phyloP scores from a whole-genome alignment of 768 basidiomycete genomes.

The Macrolepiota dolichaula region DNA sequence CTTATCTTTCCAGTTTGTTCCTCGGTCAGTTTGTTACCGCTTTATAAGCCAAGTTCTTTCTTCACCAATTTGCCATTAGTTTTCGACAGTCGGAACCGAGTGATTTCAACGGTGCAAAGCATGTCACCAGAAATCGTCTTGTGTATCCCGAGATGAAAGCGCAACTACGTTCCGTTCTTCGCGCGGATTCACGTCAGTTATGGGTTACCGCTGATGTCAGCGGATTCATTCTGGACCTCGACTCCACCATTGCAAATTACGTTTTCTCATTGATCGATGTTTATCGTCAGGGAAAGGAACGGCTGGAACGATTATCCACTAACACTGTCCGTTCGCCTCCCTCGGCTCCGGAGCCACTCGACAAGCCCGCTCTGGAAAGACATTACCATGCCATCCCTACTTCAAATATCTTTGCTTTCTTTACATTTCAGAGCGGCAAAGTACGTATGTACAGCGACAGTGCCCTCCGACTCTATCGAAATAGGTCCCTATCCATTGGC shows the following conservation, averaged over 20 bases:
- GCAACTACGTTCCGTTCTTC: slow-evolving; percentile 56
- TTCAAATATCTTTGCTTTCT: slow-evolving; percentile 59
- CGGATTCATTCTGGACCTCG: slow-evolving; percentile 83
- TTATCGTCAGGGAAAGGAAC: slow-evolving; percentile 76
- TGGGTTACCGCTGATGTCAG: slow-evolving; percentile 69
- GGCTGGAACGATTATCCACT: slow-evolving; percentile 65
- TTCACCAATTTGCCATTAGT: slow-evolving; percentile 34
- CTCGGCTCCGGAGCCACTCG: slow-evolving; percentile 17
- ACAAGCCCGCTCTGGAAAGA: slow-evolving; percentile 21
- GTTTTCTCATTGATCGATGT: slow-evolving; percentile 83
- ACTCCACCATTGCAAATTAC: slow-evolving; percentile 74
- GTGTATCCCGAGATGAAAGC: slow-evolving; percentile 82
- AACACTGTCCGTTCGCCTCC: slow-evolving; percentile 45
- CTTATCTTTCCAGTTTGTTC: slow-evolving; percentile 84
- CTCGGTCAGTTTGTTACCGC: slow-evolving; percentile 47
- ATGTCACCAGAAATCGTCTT: slow-evolving; percentile 68
- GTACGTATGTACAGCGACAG: slow-evolving; percentile 66
- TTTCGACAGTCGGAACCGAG: slow-evolving; percentile 72
- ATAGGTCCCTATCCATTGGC: slow-evolving; percentile 29
- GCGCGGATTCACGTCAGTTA: slow-evolving; percentile 46
- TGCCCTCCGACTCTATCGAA: slow-evolving; percentile 36
- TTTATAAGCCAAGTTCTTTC: slow-evolving; percentile 1
- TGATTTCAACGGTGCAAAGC: slow-evolving; percentile 70
- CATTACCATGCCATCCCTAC: slow-evolving; percentile 41
- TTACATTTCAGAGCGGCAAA: slow-evolving; percentile 83